Conservation (phyloP, 129 eudicot genomes). For the Lactuca saligna region DNA sequence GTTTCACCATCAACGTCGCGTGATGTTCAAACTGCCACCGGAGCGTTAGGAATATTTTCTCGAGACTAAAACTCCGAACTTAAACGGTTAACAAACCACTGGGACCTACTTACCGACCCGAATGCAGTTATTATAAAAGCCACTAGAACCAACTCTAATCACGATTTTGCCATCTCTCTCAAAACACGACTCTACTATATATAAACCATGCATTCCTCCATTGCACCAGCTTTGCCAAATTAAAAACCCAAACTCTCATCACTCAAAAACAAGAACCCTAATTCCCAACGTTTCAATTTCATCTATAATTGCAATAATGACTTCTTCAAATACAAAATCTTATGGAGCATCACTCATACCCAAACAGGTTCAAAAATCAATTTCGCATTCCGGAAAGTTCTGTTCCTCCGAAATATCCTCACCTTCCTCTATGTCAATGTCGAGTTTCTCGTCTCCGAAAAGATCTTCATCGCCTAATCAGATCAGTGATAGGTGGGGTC, state of each 20-base stretch:
- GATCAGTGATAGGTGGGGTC: slow-evolving; percentile 10
- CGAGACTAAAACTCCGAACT: background rate
- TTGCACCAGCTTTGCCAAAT: slow-evolving; percentile 32
- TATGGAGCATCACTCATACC: slow-evolving; percentile 12
- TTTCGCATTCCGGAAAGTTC: slow-evolving; percentile 54
- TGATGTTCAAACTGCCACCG: slow-evolving; percentile 4
- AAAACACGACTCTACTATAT: slow-evolving; percentile 24
- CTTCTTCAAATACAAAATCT: slow-evolving; percentile 40
- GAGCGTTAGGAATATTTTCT: slow-evolving; percentile 2
- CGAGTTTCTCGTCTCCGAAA: slow-evolving; percentile 32
- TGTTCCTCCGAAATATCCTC: slow-evolving; percentile 52
- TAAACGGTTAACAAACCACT: background rate
- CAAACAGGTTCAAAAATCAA: slow-evolving; percentile 37
- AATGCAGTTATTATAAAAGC: background rate
- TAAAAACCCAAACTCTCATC: slow-evolving; percentile 17
- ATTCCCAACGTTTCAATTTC: slow-evolving; percentile 8
- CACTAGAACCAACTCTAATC: background rate
- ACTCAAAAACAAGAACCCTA: slow-evolving; percentile 18
- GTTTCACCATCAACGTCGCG: background rate
- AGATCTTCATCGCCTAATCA: slow-evolving; percentile 46
- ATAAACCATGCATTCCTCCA: slow-evolving; percentile 17
- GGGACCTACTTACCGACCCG: slow-evolving; percentile 13
- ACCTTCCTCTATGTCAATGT: slow-evolving; percentile 32
- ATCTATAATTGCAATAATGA: slow-evolving; percentile 32
- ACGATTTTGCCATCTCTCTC: slow-evolving; percentile 24